Evolutionary conservation across 208 protist genomes (phyloP).

Genomic region (Lotmaria passim): DNA sequence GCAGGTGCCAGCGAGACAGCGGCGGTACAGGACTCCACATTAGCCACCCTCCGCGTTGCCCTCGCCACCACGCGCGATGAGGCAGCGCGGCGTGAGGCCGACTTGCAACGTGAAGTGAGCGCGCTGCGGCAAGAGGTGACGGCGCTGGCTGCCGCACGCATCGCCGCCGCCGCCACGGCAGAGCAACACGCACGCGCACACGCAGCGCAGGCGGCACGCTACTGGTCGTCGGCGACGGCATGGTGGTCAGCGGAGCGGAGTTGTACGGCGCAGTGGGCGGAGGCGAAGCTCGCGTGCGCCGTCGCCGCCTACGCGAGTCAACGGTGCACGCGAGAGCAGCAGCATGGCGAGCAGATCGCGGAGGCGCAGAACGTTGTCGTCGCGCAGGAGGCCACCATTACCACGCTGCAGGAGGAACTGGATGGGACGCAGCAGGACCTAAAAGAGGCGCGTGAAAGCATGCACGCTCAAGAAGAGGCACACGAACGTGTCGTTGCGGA

Average conservation of each 20-base stretch:
- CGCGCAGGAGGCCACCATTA: background rate
- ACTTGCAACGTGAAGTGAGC: background rate
- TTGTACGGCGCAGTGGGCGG: background rate
- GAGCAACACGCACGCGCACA: too few relatives aligned
- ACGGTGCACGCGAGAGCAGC: background rate
- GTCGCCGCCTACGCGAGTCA: background rate
- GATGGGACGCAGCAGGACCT: background rate
- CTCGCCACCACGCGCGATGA: background rate
- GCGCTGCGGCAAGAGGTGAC: background rate
- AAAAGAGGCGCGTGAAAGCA: background rate
- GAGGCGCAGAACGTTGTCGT: background rate
- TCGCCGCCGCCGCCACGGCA: background rate
- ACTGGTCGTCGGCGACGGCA: background rate
- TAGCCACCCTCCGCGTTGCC: background rate
- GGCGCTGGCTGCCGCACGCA: background rate
- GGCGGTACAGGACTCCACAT: background rate
- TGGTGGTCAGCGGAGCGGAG: background rate
- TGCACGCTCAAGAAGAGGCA: background rate
- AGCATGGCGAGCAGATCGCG: background rate
- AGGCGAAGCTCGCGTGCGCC: background rate
- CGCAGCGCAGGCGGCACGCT: background rate
- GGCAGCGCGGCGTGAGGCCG: background rate
- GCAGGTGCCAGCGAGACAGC: background rate
- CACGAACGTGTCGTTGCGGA: conserved; percentile 3
- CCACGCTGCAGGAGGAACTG: background rate